Base-by-base conservation (phyloP, 768 basidiomycete species). In the Leccinum incarnatum region DNA sequence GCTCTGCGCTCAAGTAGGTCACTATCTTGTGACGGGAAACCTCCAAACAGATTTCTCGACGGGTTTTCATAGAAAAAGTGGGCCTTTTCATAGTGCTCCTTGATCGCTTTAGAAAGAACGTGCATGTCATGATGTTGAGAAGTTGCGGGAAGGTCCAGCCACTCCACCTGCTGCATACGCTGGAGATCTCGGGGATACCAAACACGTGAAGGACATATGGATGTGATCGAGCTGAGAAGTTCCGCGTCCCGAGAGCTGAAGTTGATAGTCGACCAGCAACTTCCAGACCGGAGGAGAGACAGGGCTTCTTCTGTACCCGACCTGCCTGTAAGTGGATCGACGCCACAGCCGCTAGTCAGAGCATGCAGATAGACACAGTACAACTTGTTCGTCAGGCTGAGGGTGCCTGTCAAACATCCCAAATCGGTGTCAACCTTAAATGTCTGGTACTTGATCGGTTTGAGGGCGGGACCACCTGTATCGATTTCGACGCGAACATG, bases 281-380 rank as follows among this genome's bases (percentile, higher is more conserved):
- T 60, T 8, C 78, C 75, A 0, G 77, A 79, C 5, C 57, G 60
- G 48, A 83, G 64, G 37, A 76, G 64, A 19, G 68, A 60, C 5
- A 81, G 63, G 0, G 80, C 80, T 49, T 81, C 74, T 36, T 79
- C 74, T 2, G 74, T 75, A 12, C 81, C 82, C 0, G 75, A 77
- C n/a, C 75, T 74, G 15, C 63, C 60, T 0, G 76, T 79, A 25
- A 83, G 69, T 1, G 80, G 79, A 61, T 83, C 81, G 2, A 69
- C 65, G 9, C 77, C 66, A 34, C 71, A 72, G 30, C 76, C 54
- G 12, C 75, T 75, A 2, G 75, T 81, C 15, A 79, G 54, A 9
- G 78, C 76, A 45, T 83, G 81, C 6, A 83, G 66, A 54, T 79
- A 78, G 1, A 75, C 70, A 51, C 66, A 69, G 55, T 72, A 79